phyloP scores from a whole-genome alignment of 192 early-diverging fungal genomes.

The Haplosporangium gracile region DNA sequence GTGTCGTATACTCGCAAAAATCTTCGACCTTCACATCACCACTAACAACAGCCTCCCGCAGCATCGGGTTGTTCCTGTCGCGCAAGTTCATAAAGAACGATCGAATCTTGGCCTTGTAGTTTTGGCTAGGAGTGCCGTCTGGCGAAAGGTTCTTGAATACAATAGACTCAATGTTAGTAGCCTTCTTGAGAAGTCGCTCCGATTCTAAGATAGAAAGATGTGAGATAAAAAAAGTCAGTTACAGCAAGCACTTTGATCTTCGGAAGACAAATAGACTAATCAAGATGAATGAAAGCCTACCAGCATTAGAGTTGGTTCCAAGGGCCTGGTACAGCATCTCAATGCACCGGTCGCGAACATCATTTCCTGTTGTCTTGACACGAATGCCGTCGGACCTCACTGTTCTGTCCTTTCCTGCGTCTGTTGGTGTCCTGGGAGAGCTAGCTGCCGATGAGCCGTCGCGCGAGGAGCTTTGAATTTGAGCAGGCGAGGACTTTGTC shows the following conservation, averaged over 20 bases:
- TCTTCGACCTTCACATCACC: conserved; percentile 74
- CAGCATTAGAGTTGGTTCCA: conserved; percentile 65
- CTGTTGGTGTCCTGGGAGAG: conserved; percentile 58
- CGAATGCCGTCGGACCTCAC: conserved; percentile 69
- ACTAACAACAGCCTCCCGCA: conserved; percentile 76
- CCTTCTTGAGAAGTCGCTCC: conserved; percentile 65
- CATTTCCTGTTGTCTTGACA: conserved; percentile 68
- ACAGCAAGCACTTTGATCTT: neutral
- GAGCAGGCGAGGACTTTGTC: conserved; percentile 31
- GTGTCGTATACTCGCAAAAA: conserved; percentile 68
- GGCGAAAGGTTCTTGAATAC: conserved; percentile 68
- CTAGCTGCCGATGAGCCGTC: conserved; percentile 33
- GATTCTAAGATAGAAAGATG: conserved; percentile 53
- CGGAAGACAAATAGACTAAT: neutral
- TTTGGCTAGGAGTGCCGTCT: conserved; percentile 56
- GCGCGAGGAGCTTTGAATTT: conserved; percentile 16
- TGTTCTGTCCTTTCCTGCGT: conserved; percentile 66
- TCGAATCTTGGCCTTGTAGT: conserved; percentile 83
- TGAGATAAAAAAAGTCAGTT: conserved; percentile 2
- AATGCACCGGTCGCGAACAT: conserved; percentile 80
- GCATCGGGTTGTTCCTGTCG: conserved; percentile 81
- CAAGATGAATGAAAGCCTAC: conserved; percentile 38
- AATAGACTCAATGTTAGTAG: conserved; percentile 71
- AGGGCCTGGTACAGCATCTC: conserved; percentile 88
- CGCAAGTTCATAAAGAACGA: conserved; percentile 84